Conservation (phyloP, 169 alveolate species). For the Plasmodium adleri region DNA sequence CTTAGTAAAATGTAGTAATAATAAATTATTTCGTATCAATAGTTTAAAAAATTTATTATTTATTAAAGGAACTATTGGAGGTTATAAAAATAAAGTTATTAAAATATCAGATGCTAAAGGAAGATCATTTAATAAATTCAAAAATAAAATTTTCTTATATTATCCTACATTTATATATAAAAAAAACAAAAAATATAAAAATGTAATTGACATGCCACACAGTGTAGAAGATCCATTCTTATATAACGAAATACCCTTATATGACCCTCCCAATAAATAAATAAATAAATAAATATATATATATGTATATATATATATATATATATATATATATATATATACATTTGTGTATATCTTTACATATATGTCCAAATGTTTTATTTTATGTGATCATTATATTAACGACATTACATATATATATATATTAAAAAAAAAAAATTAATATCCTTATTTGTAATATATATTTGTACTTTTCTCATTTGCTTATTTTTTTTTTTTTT, state of each 20-base stretch:
- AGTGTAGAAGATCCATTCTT: conserved; percentile 81
- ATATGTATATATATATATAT: not conserved
- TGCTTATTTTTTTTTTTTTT: too few species aligned
- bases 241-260: conserved; percentile 81
- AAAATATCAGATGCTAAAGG: conserved; percentile 92
- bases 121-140: conserved; percentile 83
- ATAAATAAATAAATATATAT: not conserved
- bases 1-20: conserved; percentile 84
- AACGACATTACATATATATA: too few species aligned
- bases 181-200: conserved; percentile 74
- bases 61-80: conserved; percentile 88
- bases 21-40: conserved; percentile 89
- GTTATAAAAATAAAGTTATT: conserved; percentile 85
- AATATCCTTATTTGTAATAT: too few species aligned
- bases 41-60: conserved; percentile 86
- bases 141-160: conserved; percentile 80
- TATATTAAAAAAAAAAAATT: too few species aligned
- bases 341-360: not conserved
- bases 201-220: conserved; percentile 78
- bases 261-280: conserved; percentile 77
- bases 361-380: not conserved
- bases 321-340: not conserved
- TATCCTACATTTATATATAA: conserved; percentile 89
- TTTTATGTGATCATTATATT: too few species aligned
- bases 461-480: too few species aligned